Evolutionary conservation across 176 grass and related monocot species (phyloP).

Genomic region (Tillandsia leiboldiana): DNA sequence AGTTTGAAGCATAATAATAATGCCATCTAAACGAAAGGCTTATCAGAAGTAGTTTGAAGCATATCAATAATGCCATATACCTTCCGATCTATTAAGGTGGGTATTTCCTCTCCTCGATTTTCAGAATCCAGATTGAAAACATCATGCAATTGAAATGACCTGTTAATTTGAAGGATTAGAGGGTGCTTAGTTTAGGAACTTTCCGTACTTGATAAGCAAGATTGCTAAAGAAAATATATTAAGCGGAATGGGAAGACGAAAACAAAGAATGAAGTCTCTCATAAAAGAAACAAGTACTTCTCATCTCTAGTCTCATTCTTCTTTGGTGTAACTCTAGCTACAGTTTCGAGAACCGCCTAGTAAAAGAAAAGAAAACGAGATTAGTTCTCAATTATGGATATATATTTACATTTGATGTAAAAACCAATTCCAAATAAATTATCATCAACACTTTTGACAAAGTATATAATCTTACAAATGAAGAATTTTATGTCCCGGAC

Average conservation of each 20-base stretch:
- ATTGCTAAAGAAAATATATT: conserved; percentile 8
- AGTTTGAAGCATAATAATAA: not conserved
- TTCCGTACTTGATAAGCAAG: not conserved
- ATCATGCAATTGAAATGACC: conserved; percentile 88
- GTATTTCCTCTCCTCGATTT: conserved; percentile 73
- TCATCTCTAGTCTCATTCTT: conserved; percentile 99
- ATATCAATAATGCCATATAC: conserved; percentile 16
- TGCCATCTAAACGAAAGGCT: conserved; percentile 5
- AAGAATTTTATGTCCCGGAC: no score
- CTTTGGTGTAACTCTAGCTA: conserved; percentile 82
- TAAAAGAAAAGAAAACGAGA: not conserved
- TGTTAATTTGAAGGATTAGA: conserved; percentile 27
- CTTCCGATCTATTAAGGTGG: conserved; percentile 92
- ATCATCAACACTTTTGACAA: no score
- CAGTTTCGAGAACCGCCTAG: conserved; percentile 92
- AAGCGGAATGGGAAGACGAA: conserved; percentile 18
- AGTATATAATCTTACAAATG: no score
- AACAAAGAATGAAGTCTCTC: conserved; percentile 10
- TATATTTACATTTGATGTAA: no score
- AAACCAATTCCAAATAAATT: no score
- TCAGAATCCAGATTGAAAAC: conserved; percentile 91
- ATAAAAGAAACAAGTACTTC: conserved; percentile 47
- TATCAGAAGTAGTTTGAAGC: not conserved
- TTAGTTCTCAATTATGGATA: not conserved
- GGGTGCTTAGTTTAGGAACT: conserved; percentile 2